Conservation (phyloP, 345 rosid genomes). For the Erucastrum elatum region DNA sequence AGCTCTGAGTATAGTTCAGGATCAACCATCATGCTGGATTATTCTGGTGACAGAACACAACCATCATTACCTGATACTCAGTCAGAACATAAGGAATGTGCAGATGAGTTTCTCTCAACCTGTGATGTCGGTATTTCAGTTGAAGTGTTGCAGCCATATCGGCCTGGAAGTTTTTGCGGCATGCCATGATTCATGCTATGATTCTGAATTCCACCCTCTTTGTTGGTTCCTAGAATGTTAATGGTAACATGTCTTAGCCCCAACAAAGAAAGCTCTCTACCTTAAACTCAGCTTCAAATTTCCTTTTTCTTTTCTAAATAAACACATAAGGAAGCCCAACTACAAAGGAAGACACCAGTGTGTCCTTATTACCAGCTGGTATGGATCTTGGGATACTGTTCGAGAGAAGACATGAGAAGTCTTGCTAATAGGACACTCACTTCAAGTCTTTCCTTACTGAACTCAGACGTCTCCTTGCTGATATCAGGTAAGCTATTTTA, state of each 20-base stretch:
- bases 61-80: slow-evolving; percentile 44
- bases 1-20: slow-evolving; percentile 88
- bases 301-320: slow-evolving; percentile 1
- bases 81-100: slow-evolving; percentile 41
- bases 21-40: slow-evolving; percentile 55
- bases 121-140: slow-evolving; percentile 38
- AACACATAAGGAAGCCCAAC: slow-evolving; percentile 37
- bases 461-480: no score
- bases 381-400: no score
- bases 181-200: slow-evolving; percentile 50
- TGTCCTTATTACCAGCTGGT: background rate
- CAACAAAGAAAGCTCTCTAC: slow-evolving; percentile 29
- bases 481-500: no score
- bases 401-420: no score
- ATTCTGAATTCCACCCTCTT: slow-evolving; percentile 55
- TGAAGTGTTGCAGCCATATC: slow-evolving; percentile 63
- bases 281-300: slow-evolving; percentile 32
- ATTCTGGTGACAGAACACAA: slow-evolving; percentile 51
- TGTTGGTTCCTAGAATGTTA: slow-evolving; percentile 33
- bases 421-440: no score
- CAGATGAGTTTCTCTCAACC: slow-evolving; percentile 50
- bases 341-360: slow-evolving; percentile 30
- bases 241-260: slow-evolving; percentile 31
- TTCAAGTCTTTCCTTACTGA: no score
- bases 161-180: slow-evolving; percentile 82